Conservation (phyloP, 225 moss, liverwort and hornwort species). For the Ulota crispa region DNA sequence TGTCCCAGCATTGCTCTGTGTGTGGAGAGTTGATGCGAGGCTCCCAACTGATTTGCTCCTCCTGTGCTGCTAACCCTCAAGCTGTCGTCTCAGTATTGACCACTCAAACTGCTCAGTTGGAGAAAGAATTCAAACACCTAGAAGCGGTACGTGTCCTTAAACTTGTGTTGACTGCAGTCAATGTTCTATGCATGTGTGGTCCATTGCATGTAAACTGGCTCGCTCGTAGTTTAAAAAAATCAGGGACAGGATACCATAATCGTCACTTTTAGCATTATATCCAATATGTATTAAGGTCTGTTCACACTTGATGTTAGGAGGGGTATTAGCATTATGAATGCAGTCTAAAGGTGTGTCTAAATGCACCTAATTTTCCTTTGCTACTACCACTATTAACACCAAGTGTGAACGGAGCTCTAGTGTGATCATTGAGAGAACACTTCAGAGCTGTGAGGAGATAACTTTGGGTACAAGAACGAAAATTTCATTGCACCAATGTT, state of each 20-base stretch:
- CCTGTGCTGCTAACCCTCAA: slow-evolving; percentile 61
- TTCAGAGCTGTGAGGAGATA: neutral
- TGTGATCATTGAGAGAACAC: neutral
- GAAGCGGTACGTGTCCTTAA: slow-evolving; percentile 59
- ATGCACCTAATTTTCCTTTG: too few relatives aligned
- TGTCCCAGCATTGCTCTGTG: slow-evolving; percentile 86
- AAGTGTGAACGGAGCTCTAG: too few relatives aligned
- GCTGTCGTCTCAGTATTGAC: slow-evolving; percentile 64
- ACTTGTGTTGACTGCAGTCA: neutral
- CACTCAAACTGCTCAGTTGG: slow-evolving; percentile 77
- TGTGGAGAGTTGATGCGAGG: slow-evolving; percentile 88
- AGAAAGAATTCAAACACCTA: slow-evolving; percentile 84
- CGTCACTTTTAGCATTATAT: neutral
- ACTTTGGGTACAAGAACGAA: neutral
- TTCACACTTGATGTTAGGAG: too few relatives aligned
- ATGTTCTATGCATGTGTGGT: neutral
- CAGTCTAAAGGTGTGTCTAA: too few relatives aligned
- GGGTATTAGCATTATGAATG: too few relatives aligned
- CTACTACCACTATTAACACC: too few relatives aligned
- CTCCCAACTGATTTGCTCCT: slow-evolving; percentile 73
- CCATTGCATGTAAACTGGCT: neutral
- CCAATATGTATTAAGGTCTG: too few relatives aligned
- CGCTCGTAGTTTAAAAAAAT: neutral
- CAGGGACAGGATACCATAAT: neutral
- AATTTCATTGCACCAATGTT: neutral